A percentile compares a stretch with the other conserved stretches of the same genome.
Conservation (phyloP, 2,329 filamentous ascomycete genomes). For the Xylaria sp. region DNA sequence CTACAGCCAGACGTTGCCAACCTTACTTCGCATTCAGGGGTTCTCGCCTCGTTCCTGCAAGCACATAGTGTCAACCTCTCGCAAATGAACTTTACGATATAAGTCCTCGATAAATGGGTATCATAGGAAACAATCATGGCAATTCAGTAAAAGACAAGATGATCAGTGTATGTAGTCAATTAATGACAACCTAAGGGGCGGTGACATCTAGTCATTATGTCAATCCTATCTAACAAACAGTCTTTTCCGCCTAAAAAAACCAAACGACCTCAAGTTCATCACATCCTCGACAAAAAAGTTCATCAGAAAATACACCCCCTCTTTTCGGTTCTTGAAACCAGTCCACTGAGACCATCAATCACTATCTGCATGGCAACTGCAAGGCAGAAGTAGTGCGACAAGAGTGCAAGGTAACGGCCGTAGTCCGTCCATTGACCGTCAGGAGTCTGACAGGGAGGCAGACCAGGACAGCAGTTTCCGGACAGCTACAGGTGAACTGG, state of each 20-base stretch:
- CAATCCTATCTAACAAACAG: conserved; percentile 5
- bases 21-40: background rate
- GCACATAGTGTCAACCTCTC: background rate
- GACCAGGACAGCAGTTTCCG: background rate
- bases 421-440: background rate
- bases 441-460: background rate
- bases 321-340: background rate
- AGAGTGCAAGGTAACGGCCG: background rate
- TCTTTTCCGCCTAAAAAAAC: background rate
- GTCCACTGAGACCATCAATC: background rate
- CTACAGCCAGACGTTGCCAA: background rate
- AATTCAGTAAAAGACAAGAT: background rate
- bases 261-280: conserved; percentile 4
- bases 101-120: too few relatives aligned
- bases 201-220: background rate
- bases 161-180: conserved; percentile 11
- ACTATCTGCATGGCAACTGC: background rate
- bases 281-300: background rate
- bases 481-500: background rate
- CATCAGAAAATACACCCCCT: background rate
- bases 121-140: background rate
- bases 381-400: conserved; percentile 10
- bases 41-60: background rate
- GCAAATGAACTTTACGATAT: background rate
- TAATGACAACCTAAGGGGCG: conserved; percentile 6